Conservation (phyloP, 2,329 filamentous ascomycete genomes). For the Stagonosporopsis rhizophila region DNA sequence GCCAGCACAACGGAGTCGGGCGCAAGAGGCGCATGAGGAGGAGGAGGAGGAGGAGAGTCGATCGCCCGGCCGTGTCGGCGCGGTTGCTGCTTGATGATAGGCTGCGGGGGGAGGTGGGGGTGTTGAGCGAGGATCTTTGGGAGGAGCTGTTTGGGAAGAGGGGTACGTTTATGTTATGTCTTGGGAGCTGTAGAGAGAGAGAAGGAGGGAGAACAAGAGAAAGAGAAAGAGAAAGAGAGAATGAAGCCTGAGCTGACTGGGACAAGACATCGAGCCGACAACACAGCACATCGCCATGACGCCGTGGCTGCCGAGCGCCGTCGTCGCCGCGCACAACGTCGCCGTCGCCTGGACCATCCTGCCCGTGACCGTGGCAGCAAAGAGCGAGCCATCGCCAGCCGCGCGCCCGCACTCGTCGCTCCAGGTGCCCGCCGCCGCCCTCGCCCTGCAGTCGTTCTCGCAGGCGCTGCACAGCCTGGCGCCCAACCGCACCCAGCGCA, state of each 20-base stretch:
- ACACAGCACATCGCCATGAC: constrained; percentile 72
- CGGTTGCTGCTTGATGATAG: constrained; percentile 84
- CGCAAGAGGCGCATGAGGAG: not conserved
- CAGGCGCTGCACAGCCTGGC: constrained; percentile 74
- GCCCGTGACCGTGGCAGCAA: constrained; percentile 65
- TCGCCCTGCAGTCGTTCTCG: constrained; percentile 80
- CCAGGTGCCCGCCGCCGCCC: constrained; percentile 75
- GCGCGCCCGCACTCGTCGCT: constrained; percentile 74
- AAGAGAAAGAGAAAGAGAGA: not conserved
- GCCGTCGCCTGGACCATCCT: constrained; percentile 88
- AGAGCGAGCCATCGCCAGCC: constrained; percentile 40
- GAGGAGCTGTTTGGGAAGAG: constrained; percentile 70
- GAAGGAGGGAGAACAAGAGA: not conserved
- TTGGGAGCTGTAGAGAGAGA: too few species aligned
- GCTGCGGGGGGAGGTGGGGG: constrained; percentile 82
- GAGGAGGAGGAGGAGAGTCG: constrained; percentile 60
- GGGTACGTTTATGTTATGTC: not conserved
- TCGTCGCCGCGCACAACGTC: constrained; percentile 63
- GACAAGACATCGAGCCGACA: constrained; percentile 8
- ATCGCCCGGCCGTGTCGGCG: constrained; percentile 79
- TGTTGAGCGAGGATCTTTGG: constrained; percentile 86
- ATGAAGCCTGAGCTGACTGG: not conserved
- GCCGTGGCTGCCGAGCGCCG: constrained; percentile 69
- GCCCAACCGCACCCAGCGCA: constrained; percentile 76
- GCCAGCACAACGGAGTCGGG: constrained; percentile 31